phyloP scores from a whole-genome alignment of 495 filamentous ascomycete genomes.

The Geopyxis carbonaria region DNA sequence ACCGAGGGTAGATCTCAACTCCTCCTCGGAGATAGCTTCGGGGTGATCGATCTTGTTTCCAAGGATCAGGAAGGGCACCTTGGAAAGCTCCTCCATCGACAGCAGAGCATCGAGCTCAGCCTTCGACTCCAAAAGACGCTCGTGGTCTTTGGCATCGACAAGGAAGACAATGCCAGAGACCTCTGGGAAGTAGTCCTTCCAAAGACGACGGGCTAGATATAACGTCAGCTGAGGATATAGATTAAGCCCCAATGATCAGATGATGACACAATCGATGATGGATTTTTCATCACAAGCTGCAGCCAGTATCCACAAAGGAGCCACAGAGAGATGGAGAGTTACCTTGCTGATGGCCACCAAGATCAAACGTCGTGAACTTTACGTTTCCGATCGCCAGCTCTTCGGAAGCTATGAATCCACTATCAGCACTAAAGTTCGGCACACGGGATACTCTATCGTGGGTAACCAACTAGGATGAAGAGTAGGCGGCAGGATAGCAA shows the following conservation, averaged over 20 bases:
- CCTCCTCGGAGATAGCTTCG: constrained; percentile 84
- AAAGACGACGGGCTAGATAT: constrained; percentile 71
- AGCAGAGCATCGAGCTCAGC: constrained; percentile 88
- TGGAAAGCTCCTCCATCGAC: constrained; percentile 78
- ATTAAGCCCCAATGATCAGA: too few species aligned
- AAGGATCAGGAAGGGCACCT: constrained; percentile 87
- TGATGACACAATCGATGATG: constrained; percentile 4
- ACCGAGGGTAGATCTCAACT: constrained; percentile 74
- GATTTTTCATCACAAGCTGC: too few species aligned
- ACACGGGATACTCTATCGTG: background rate
- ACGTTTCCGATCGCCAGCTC: constrained; percentile 93
- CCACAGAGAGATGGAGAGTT: constrained; percentile 15
- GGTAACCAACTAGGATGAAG: constrained; percentile 61
- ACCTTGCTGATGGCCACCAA: constrained; percentile 96
- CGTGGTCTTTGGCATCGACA: constrained; percentile 90
- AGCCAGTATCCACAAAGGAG: background rate
- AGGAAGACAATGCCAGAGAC: constrained; percentile 95
- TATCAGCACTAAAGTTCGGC: constrained; percentile 1
- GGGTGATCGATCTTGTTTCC: constrained; percentile 99
- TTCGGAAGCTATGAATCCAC: constrained; percentile 52
- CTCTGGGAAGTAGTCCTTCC: constrained; percentile 98
- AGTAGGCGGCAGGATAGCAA: constrained; percentile 81
- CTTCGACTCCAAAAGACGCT: constrained; percentile 85
- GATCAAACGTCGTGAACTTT: constrained; percentile 92
- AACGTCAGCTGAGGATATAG: background rate